These are phyloP conservation scores for Butyriboletus appendiculatus DNA, from an alignment of 1,284 basidiomycete genomes.

Conservation along the genomic window DNA sequence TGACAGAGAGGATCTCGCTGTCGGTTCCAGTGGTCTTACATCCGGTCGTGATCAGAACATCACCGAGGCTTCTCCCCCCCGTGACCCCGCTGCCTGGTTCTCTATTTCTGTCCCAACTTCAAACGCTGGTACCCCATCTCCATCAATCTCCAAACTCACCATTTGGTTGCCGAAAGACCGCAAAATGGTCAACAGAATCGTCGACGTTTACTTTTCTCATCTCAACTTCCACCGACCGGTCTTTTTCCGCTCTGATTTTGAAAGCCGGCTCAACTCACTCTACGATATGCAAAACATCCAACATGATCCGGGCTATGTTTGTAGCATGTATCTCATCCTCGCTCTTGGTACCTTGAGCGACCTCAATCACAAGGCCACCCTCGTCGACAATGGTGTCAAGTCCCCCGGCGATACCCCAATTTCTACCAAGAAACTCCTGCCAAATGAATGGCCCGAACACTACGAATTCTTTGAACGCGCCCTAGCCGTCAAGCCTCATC, in stretches of 20 bases:
- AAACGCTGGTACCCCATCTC: conserved; percentile 39
- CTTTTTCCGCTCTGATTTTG: conserved; percentile 64
- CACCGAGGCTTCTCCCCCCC: conserved; percentile 55
- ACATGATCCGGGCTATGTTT: conserved; percentile 75
- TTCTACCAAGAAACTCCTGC: conserved; percentile 60
- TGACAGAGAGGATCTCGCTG: conserved; percentile 72
- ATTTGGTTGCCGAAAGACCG: conserved; percentile 78
- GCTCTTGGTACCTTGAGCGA: conserved; percentile 81
- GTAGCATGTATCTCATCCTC: conserved; percentile 72
- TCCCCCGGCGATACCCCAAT: conserved; percentile 34
- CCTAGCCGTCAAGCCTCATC: conserved; percentile 71
- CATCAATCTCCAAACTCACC: conserved; percentile 40
- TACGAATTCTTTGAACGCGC: conserved; percentile 81
- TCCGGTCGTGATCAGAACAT: conserved; percentile 68
- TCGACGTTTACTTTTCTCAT: conserved; percentile 69
- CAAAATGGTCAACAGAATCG: conserved; percentile 57
- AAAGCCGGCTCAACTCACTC: conserved; percentile 58
- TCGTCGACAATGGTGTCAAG: conserved; percentile 33
- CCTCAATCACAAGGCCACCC: conserved; percentile 63
- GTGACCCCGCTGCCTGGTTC: conserved; percentile 62
- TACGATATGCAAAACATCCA: conserved; percentile 54
- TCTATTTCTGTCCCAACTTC: conserved; percentile 50
- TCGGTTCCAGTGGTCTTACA: conserved; percentile 65
- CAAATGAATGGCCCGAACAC: conserved; percentile 73
- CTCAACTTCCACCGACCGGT: conserved; percentile 80